A percentile compares a stretch with the other conserved stretches of the same genome.
Conservation (phyloP, 805 yeast species). For the Cyberlindnera japonica region DNA sequence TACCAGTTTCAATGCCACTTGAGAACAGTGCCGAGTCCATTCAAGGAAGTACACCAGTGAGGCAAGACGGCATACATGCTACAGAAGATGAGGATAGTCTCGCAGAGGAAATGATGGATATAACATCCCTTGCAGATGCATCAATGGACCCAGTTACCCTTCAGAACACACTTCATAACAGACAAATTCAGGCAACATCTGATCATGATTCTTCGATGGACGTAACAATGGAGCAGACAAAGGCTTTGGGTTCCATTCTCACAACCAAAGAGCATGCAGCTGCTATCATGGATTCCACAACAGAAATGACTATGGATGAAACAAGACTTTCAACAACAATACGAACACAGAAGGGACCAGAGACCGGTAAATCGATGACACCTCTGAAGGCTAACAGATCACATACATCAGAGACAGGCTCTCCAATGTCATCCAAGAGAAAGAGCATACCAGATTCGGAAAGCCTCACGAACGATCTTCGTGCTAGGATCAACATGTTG, state of each 20-base stretch:
- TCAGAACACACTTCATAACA: slow-evolving; percentile 22
- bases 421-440: slow-evolving; percentile 28
- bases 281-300: background rate
- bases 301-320: slow-evolving; percentile 20
- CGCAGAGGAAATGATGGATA: slow-evolving; percentile 24
- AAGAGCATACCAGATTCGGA: slow-evolving; percentile 10
- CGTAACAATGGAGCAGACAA: slow-evolving; percentile 14
- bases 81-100: slow-evolving; percentile 4
- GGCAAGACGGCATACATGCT: background rate
- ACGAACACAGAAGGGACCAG: background rate
- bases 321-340: slow-evolving; percentile 8
- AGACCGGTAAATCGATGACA: slow-evolving; percentile 11
- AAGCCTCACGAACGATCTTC: slow-evolving; percentile 13
- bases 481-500: slow-evolving; percentile 25
- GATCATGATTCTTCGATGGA: background rate
- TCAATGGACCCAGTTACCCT: slow-evolving; percentile 22
- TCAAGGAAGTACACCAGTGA: background rate
- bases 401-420: slow-evolving; percentile 30
- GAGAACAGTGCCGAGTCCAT: background rate
- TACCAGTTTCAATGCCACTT: slow-evolving; percentile 13
- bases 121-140: slow-evolving; percentile 15
- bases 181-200: slow-evolving; percentile 6
- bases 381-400: slow-evolving; percentile 27
- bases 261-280: background rate
- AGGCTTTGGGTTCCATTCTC: slow-evolving; percentile 9